These are phyloP conservation scores for Kodamaea anthophila DNA, from an alignment of 1,139 yeast species.

Conservation along the genomic window DNA sequence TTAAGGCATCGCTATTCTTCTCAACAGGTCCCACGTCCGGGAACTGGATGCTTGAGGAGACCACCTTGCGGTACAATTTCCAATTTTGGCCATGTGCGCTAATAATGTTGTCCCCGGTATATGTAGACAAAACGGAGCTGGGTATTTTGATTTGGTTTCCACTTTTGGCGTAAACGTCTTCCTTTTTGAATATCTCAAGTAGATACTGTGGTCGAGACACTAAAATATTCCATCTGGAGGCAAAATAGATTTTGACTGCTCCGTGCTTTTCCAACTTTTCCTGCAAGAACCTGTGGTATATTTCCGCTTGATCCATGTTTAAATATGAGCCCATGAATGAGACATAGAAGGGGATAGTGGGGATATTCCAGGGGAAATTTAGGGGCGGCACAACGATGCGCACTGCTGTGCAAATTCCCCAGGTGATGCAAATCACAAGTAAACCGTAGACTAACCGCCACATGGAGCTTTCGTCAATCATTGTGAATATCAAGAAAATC, in stretches of 20 bases:
- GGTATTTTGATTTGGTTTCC: constrained; percentile 60
- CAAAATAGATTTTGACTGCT: constrained; percentile 57
- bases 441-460: not conserved
- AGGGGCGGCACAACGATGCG: constrained; percentile 24
- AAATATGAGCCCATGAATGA: constrained; percentile 44
- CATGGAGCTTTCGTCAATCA: not conserved
- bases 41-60: constrained; percentile 47
- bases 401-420: constrained; percentile 6
- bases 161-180: constrained; percentile 47
- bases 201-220: constrained; percentile 46
- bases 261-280: constrained; percentile 32
- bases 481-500: not conserved
- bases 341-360: constrained; percentile 59
- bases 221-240: constrained; percentile 57
- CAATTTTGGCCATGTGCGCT: constrained; percentile 56
- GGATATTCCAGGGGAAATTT: constrained; percentile 38
- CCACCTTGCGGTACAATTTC: constrained; percentile 41
- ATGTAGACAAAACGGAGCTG: constrained; percentile 46
- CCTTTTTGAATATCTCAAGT: constrained; percentile 43
- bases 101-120: constrained; percentile 59
- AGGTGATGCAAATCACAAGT: not conserved
- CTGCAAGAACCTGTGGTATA: constrained; percentile 26
- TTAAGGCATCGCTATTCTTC: constrained; percentile 26
- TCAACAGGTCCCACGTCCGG: constrained; percentile 35
- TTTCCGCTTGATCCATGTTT: constrained; percentile 43